Evolutionary conservation across 2,329 filamentous ascomycete genomes (phyloP).

Genomic region (Fusarium bulbicola): DNA sequence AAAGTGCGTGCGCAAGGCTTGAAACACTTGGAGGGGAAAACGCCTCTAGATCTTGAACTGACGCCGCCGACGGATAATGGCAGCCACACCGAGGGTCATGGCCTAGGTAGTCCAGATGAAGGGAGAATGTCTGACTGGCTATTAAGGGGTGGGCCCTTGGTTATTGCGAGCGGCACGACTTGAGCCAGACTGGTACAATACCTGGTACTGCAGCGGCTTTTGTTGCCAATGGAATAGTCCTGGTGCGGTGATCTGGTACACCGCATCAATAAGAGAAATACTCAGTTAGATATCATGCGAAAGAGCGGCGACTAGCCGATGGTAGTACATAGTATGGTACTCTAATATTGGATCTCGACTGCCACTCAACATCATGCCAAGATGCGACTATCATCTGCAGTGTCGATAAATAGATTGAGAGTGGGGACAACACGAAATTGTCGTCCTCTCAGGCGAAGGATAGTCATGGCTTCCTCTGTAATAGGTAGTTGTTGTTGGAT

Average conservation of each 20-base stretch:
- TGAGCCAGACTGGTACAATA: background rate
- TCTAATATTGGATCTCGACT: background rate
- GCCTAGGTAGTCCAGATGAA: background rate
- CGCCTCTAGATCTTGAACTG: conserved; percentile 2
- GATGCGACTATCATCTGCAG: conserved; percentile 28
- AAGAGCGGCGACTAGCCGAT: conserved; percentile 17
- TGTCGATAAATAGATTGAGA: conserved; percentile 22
- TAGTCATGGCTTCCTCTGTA: background rate
- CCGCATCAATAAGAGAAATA: conserved; percentile 8
- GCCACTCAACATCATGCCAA: conserved; percentile 8
- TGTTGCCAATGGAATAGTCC: conserved; percentile 4
- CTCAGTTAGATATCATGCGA: background rate
- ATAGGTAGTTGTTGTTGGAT: background rate
- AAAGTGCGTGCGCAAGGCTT: conserved; percentile 16
- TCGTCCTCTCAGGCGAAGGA: background rate
- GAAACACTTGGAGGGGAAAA: background rate
- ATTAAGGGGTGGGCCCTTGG: conserved; percentile 13
- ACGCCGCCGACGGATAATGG: background rate
- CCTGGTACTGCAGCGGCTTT: conserved; percentile 1
- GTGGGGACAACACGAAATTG: conserved; percentile 11
- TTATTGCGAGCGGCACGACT: conserved; percentile 29
- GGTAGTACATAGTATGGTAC: background rate
- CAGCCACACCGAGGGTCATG: conserved; percentile 8
- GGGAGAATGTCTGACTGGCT: background rate
- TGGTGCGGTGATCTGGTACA: conserved; percentile 12